Percentiles rank a stretch among this genome's conserved stretches.
Evolutionary conservation across 164 flowering plant species (phyloP).

Genomic region (Brasenia schreberi): DNA sequence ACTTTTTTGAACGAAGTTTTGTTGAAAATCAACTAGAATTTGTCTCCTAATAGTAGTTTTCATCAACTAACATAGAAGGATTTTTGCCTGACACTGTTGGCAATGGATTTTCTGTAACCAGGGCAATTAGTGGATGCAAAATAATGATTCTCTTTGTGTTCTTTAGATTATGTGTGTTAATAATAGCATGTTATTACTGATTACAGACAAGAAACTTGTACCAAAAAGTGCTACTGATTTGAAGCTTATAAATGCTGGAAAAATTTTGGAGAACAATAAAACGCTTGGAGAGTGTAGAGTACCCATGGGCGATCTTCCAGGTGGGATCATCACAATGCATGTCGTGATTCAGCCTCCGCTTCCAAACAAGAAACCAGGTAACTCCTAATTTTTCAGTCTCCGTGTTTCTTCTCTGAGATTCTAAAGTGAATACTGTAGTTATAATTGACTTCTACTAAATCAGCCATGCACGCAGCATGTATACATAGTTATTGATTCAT

Average conservation of each 20-base stretch:
- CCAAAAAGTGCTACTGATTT: slow-evolving; percentile 41
- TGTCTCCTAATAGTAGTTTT: no score
- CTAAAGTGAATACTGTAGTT: no score
- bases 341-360: slow-evolving; percentile 37
- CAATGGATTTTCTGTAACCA: neutral
- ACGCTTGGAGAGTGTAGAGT: slow-evolving; percentile 48
- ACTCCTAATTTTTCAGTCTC: neutral
- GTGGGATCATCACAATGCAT: slow-evolving; percentile 42
- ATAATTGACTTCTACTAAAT: no score
- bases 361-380: slow-evolving; percentile 15
- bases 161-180: neutral
- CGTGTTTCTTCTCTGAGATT: no score
- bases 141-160: neutral
- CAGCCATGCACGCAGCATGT: no score
- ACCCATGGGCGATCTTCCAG: slow-evolving; percentile 32
- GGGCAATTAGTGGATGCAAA: neutral
- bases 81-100: no score
- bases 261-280: slow-evolving; percentile 46
- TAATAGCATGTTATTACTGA: neutral
- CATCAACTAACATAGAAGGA: no score
- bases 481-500: no score
- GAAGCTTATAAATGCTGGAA: slow-evolving; percentile 51
- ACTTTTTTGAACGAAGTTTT: no score
- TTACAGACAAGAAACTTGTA: slow-evolving; percentile 25
- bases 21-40: no score